phyloP scores from a whole-genome alignment of 345 rosid genomes.

The Brassica nigra region DNA sequence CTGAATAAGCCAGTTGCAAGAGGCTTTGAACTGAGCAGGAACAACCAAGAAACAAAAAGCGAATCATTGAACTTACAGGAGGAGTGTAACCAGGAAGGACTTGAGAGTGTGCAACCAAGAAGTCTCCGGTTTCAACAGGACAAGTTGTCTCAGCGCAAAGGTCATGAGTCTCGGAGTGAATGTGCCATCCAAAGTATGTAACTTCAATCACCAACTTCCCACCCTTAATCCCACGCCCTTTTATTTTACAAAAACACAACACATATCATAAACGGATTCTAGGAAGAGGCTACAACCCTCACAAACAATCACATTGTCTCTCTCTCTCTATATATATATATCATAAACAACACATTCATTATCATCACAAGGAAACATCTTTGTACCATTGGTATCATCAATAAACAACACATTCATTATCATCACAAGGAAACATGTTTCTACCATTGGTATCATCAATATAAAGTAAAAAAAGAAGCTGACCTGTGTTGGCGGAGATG shows the following conservation, averaged over 20 bases:
- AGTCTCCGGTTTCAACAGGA: constrained; percentile 74
- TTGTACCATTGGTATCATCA: neutral
- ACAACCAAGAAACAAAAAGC: too few relatives aligned
- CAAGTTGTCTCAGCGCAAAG: constrained; percentile 83
- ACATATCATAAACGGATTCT: neutral
- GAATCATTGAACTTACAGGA: constrained; percentile 56
- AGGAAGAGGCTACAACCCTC: neutral
- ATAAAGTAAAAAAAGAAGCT: neutral
- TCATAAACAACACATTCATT: neutral
- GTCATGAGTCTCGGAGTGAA: constrained; percentile 75
- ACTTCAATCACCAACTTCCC: constrained; percentile 85
- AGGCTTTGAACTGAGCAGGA: too few relatives aligned
- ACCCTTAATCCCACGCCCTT: constrained; percentile 55
- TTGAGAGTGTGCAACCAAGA: constrained; percentile 80
- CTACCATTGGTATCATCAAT: neutral
- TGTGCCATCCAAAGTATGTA: constrained; percentile 79
- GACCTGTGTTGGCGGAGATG: constrained; percentile 69
- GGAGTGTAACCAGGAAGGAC: constrained; percentile 83
- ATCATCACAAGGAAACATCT: constrained; percentile 3
- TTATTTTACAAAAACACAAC: neutral
- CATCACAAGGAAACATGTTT: constrained; percentile 9
- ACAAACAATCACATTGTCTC: constrained; percentile 8
- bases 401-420: neutral
- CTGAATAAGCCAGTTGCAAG: too few relatives aligned
- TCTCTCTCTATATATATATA: neutral